A percentile compares a stretch with the other conserved stretches of the same genome.
Evolutionary conservation across 2,329 filamentous ascomycete species (phyloP).

Genomic region (Hymenoscyphus albidus): DNA sequence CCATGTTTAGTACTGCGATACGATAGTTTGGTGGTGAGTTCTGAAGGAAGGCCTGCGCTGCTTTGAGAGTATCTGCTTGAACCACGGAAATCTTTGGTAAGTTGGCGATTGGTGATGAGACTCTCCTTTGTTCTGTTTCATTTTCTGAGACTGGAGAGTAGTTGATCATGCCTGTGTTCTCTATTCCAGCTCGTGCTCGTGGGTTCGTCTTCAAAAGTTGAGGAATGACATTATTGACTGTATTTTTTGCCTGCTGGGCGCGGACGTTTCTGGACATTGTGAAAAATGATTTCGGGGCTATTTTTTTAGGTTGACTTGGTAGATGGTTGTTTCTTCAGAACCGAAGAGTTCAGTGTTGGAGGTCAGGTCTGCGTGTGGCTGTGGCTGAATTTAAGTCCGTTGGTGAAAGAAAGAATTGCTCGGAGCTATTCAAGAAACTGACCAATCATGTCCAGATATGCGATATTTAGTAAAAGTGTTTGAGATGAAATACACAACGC

Average conservation of each 20-base stretch:
- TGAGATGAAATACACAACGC: no score
- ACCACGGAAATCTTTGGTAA: conserved; percentile 40
- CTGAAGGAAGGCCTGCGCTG: conserved; percentile 43
- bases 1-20: conserved; percentile 64
- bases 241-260: conserved; percentile 26
- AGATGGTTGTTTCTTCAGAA: neutral
- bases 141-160: conserved; percentile 11
- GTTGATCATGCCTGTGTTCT: conserved; percentile 19
- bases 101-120: neutral
- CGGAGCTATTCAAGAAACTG: no score
- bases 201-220: conserved; percentile 19
- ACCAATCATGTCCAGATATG: no score
- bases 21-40: conserved; percentile 32
- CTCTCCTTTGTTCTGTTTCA: neutral
- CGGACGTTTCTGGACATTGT: conserved; percentile 20
- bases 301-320: neutral
- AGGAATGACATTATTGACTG: conserved; percentile 25
- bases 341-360: neutral
- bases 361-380: neutral
- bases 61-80: conserved; percentile 55
- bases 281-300: neutral
- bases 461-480: no score
- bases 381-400: no score
- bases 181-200: conserved; percentile 17
- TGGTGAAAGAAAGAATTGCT: no score